Conservation (phyloP, 768 basidiomycete species). For the Suillus cothurnatus region DNA sequence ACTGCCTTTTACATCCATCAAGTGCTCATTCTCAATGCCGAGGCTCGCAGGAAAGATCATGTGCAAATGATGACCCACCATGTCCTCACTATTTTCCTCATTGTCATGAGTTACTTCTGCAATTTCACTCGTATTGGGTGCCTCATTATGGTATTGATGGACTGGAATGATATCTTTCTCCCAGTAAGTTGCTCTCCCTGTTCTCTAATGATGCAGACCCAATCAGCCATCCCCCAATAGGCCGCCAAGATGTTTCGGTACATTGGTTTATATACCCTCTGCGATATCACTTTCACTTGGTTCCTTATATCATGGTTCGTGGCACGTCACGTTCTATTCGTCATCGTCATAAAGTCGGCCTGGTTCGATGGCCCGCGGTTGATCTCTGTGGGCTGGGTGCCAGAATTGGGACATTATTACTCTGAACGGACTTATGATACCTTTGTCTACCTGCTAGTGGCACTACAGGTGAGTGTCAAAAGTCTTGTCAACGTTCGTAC, state of each 20-base stretch:
- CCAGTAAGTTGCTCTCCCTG: slow-evolving; percentile 59
- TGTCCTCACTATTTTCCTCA: slow-evolving; percentile 80
- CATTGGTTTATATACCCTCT: slow-evolving; percentile 61
- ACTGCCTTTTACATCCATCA: slow-evolving; percentile 92
- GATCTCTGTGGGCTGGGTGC: slow-evolving; percentile 60
- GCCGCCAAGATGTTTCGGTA: slow-evolving; percentile 95
- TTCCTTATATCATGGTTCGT: slow-evolving; percentile 92
- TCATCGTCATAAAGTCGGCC: slow-evolving; percentile 65
- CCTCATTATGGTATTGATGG: slow-evolving; percentile 90
- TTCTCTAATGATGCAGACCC: neutral
- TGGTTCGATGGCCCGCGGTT: slow-evolving; percentile 51
- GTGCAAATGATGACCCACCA: slow-evolving; percentile 97
- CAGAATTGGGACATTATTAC: slow-evolving; percentile 56
- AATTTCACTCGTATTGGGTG: slow-evolving; percentile 91
- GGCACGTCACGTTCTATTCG: slow-evolving; percentile 85
- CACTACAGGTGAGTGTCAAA: slow-evolving; percentile 56
- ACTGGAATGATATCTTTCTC: slow-evolving; percentile 89
- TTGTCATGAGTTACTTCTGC: slow-evolving; percentile 74
- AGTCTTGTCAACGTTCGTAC: neutral
- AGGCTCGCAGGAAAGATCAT: slow-evolving; percentile 91
- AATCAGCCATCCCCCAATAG: slow-evolving; percentile 39
- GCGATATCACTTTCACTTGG: slow-evolving; percentile 74
- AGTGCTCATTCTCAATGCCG: slow-evolving; percentile 89
- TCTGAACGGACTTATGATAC: slow-evolving; percentile 39
- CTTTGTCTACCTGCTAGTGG: slow-evolving; percentile 58